Evolutionary conservation across 345 rosid genomes (phyloP).

Genomic region (Clausena lansium): DNA sequence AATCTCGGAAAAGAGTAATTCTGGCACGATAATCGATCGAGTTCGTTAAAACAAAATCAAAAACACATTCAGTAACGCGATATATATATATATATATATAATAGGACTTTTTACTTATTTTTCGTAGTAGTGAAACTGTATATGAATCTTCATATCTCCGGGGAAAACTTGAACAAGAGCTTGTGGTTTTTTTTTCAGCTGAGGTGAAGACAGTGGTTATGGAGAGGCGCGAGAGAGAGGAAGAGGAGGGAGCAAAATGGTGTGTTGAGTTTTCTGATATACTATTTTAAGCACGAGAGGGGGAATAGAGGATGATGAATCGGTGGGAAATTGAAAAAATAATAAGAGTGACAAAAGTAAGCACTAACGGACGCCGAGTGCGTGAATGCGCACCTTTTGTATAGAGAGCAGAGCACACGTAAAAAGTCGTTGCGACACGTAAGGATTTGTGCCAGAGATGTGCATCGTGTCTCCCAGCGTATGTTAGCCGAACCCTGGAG

Average conservation of each 20-base stretch:
- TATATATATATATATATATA: too few relatives aligned
- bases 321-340: constrained; percentile 20
- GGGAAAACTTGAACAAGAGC: neutral
- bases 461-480: neutral
- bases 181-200: neutral
- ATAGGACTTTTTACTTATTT: too few relatives aligned
- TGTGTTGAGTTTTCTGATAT: neutral
- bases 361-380: constrained; percentile 6
- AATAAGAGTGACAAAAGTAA: neutral
- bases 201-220: neutral
- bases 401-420: constrained; percentile 15
- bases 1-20: neutral
- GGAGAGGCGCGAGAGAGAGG: neutral
- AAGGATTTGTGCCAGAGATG: neutral
- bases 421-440: constrained; percentile 26
- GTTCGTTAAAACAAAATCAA: neutral
- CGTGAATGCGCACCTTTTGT: constrained; percentile 22
- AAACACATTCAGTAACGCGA: neutral
- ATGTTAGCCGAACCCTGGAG: neutral
- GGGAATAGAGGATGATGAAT: neutral
- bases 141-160: neutral
- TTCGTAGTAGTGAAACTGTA: neutral
- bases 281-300: constrained; percentile 5
- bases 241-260: neutral
- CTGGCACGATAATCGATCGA: neutral